Evolutionary conservation across 2,329 filamentous ascomycete species (phyloP), one percentile per base, ranked within the genome.

Genomic region (Lachnellula suecica): DNA sequence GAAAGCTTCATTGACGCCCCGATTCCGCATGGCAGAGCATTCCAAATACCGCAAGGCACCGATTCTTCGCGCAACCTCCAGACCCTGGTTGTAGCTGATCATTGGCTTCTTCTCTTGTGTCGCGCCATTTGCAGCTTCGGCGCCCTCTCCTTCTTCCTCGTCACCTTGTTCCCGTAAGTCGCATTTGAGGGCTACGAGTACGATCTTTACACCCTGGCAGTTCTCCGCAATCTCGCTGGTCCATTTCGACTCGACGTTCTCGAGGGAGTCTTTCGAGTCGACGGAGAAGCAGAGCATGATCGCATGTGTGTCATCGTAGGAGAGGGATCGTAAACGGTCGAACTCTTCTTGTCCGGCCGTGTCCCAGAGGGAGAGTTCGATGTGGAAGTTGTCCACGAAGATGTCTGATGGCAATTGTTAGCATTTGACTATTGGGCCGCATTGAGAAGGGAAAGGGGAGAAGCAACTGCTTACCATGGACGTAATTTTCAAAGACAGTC

Each of bases 241-340:
- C 94, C 94, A 99, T 75, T 99, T 99, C 63, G 90, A 93, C 72
- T 96, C 91, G 56, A 99, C 91, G 81, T 99, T 99, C 72, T 99
- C 94, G 56, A 99, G 84, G 3, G 92, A 97, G 72, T 97, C 92
- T 62, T 88, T 91, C 70, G 90, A 96, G 73, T 99, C 94, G 70
- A 97, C 89, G 65, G 89, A 94, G 75, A 97, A 99, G 78, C 94
- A 99, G 63, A 99, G 89, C 88, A 99, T 97, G 66, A 99, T 96
- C 41, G 95, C 85, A 68, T 99, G 94, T 48, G 94, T 99, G 70
- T 99, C 94, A 61, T 87, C 94, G 73, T 99, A 99, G 45, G 92
- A 97, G 50, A 99, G 83, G 59, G 91, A 96, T 67, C 94, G 89
- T 72, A 99, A 76, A 48, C 94, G 86, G 74, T 99, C 94, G 75